Percentiles rank a stretch among this genome's conserved stretches.
Evolutionary conservation across 1,284 basidiomycete genomes (phyloP).

Genomic region (Ganoderma boninense): DNA sequence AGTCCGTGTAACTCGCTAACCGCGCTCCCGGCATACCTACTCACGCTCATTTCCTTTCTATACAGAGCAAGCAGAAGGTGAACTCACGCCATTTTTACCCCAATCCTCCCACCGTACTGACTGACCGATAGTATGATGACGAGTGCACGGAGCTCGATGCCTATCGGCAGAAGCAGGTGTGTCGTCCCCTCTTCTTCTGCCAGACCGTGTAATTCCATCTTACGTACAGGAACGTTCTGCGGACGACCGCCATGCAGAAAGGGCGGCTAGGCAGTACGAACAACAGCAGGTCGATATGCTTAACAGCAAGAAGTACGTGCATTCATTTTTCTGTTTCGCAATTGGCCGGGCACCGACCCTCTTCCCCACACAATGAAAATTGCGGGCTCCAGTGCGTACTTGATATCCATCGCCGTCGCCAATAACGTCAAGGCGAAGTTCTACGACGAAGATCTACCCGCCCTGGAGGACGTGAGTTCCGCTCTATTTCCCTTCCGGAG

Average conservation of each 20-base stretch:
- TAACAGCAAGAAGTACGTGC: conserved; percentile 80
- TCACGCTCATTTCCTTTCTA: conserved; percentile 8
- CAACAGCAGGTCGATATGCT: conserved; percentile 80
- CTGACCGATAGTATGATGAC: conserved; percentile 69
- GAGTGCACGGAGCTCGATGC: conserved; percentile 76
- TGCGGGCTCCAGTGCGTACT: conserved; percentile 59
- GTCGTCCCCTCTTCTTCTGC: background rate
- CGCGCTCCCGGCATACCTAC: conserved; percentile 6
- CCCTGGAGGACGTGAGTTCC: conserved; percentile 72
- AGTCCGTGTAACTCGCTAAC: conserved; percentile 46
- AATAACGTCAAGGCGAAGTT: conserved; percentile 76
- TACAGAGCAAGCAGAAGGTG: conserved; percentile 79
- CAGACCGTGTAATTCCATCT: conserved; percentile 17
- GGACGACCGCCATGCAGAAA: conserved; percentile 80
- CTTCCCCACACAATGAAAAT: conserved; percentile 1
- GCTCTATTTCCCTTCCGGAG: background rate
- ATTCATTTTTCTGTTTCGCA: conserved; percentile 9
- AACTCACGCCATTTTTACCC: conserved; percentile 1
- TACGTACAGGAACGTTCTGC: conserved; percentile 62
- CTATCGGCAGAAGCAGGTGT: conserved; percentile 80
- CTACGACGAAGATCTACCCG: conserved; percentile 71
- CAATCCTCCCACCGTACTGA: conserved; percentile 18
- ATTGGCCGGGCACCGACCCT: background rate
- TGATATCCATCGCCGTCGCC: conserved; percentile 72
- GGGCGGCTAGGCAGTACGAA: conserved; percentile 75